These are phyloP conservation scores for Nicotiana paniculata DNA, from an alignment of 257 asterid genomes.

Conservation along the genomic window DNA sequence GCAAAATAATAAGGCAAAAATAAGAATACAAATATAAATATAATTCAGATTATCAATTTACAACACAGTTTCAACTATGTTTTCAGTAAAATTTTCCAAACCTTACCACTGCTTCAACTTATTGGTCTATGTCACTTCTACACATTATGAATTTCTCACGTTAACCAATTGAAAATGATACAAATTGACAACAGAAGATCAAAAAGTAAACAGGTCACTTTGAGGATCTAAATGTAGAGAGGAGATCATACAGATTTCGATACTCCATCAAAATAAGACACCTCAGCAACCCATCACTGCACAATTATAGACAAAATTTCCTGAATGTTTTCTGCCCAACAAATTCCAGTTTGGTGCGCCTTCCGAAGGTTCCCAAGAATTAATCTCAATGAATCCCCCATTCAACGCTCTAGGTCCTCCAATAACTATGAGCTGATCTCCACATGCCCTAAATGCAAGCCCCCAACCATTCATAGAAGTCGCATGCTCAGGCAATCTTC, in stretches of 20 bases:
- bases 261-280: neutral
- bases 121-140: conserved; percentile 10
- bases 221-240: neutral
- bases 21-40: neutral
- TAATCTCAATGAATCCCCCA: conserved; percentile 65
- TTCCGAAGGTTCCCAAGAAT: conserved; percentile 66
- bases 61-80: neutral
- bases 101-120: conserved; percentile 6
- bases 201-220: neutral
- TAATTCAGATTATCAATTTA: conserved; percentile 3
- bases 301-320: conserved; percentile 38
- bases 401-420: conserved; percentile 63
- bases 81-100: neutral
- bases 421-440: conserved; percentile 63
- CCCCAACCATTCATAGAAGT: conserved; percentile 88
- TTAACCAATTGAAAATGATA: neutral
- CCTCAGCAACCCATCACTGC: conserved; percentile 39
- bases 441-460: conserved; percentile 82
- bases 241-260: neutral
- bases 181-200: neutral
- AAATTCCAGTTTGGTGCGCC: conserved; percentile 55
- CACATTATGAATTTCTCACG: conserved; percentile 1
- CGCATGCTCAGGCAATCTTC: conserved; percentile 65
- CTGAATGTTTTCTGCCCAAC: conserved; percentile 25
- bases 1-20: neutral